Evolutionary conservation across 805 yeast species (phyloP).

Genomic region (Candida takata): DNA sequence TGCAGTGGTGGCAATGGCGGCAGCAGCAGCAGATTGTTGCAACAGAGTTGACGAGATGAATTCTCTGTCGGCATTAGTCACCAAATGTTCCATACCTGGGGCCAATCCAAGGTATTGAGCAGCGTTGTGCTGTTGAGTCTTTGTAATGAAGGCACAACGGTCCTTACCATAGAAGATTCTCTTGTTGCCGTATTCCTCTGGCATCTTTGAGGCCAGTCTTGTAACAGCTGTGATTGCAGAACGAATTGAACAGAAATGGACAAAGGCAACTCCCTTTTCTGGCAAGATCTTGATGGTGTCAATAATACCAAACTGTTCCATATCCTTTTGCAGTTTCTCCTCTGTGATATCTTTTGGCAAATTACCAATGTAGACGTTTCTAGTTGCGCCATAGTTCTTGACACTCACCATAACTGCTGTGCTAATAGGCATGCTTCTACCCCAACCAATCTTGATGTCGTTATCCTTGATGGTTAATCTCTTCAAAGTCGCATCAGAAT

Average conservation of each 20-base stretch:
- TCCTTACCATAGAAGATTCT: conserved; percentile 91
- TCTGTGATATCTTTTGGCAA: conserved; percentile 62
- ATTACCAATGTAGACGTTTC: conserved; percentile 87
- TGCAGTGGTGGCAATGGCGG: conserved; percentile 91
- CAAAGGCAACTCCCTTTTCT: conserved; percentile 82
- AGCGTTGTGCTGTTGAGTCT: conserved; percentile 94
- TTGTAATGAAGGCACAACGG: conserved; percentile 89
- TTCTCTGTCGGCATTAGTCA: conserved; percentile 58
- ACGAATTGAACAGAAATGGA: conserved; percentile 80
- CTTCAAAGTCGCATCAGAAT: conserved; percentile 86
- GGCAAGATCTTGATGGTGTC: conserved; percentile 76
- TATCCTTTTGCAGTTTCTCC: conserved; percentile 57
- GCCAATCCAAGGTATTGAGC: conserved; percentile 90
- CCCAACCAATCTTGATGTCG: conserved; percentile 91
- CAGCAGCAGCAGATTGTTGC: conserved; percentile 95
- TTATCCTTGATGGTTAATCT: conserved; percentile 73
- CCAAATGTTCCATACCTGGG: conserved; percentile 78
- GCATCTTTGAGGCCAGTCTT: conserved; percentile 50
- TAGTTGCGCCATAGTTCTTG: conserved; percentile 80
- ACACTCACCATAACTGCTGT: conserved; percentile 73
- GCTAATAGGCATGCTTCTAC: conserved; percentile 66
- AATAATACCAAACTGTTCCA: conserved; percentile 70
- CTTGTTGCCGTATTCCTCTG: conserved; percentile 61
- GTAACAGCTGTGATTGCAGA: conserved; percentile 85
- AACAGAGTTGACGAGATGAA: conserved; percentile 66